A percentile compares a stretch with the other conserved stretches of the same genome.
Conservation (phyloP, 345 rosid genomes). For the Camelina sativa region DNA sequence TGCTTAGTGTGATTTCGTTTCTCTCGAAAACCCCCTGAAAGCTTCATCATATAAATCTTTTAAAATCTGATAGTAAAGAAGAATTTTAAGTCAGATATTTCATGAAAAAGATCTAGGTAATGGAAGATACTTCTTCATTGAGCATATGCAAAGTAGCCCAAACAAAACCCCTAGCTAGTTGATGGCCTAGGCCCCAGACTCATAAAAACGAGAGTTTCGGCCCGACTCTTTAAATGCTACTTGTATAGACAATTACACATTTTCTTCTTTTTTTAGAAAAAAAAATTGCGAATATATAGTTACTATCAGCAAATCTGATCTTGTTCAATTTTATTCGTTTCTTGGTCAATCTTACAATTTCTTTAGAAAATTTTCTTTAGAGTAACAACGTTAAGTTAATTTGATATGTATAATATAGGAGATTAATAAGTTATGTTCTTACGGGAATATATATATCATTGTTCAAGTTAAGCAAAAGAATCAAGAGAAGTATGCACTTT, state of each 20-base stretch:
- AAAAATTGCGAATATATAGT: too few relatives aligned
- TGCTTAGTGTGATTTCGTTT: not conserved
- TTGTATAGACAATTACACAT: not conserved
- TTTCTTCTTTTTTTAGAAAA: too few relatives aligned
- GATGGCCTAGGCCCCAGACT: slow-evolving; percentile 12
- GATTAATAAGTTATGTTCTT: not conserved
- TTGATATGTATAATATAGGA: not conserved
- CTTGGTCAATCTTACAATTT: not conserved
- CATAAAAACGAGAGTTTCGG: not conserved
- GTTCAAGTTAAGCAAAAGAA: slow-evolving; percentile 13
- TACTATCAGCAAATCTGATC: not conserved
- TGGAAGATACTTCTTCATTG: not conserved
- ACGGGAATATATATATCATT: not conserved
- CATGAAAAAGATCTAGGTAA: not conserved
- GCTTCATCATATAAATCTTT: not conserved
- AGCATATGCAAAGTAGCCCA: slow-evolving; percentile 18
- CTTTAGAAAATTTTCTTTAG: too few relatives aligned
- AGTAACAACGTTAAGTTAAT: not conserved
- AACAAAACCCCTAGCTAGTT: not conserved
- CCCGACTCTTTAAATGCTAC: not conserved
- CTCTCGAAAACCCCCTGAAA: not conserved
- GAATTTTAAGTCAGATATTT: not conserved
- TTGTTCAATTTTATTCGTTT: not conserved
- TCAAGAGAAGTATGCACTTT: slow-evolving; percentile 25
- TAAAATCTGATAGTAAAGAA: not conserved